Conservation (phyloP, 345 rosid species). For the Anacardium occidentale region DNA sequence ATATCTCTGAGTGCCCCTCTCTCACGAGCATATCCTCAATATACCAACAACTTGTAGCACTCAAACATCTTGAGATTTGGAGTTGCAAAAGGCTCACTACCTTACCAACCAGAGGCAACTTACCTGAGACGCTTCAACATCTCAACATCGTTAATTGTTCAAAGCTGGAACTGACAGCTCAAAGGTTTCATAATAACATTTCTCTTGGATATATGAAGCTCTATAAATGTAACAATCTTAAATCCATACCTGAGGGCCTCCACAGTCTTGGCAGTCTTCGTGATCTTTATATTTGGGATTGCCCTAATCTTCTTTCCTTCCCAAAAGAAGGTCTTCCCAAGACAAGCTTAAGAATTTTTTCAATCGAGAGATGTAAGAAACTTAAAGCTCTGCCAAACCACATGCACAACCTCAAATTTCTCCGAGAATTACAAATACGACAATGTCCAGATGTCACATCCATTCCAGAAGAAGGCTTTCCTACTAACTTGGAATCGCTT, state of each 20-base stretch:
- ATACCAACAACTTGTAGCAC: not conserved
- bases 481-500: not conserved
- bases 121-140: no score
- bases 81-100: slow-evolving; percentile 9
- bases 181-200: not conserved
- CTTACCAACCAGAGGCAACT: no score
- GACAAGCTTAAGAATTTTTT: not conserved
- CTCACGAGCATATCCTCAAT: not conserved
- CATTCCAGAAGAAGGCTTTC: slow-evolving; percentile 4
- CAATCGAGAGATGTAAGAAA: not conserved
- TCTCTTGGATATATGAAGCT: not conserved
- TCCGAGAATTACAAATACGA: not conserved
- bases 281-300: not conserved
- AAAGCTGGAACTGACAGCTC: not conserved
- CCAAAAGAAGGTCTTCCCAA: not conserved
- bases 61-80: not conserved
- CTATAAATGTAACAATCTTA: not conserved
- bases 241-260: not conserved
- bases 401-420: not conserved
- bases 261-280: not conserved
- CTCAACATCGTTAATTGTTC: not conserved
- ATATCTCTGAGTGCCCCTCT: not conserved
- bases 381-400: not conserved
- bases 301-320: no score
- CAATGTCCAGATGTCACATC: not conserved